Evolutionary conservation across 1,284 basidiomycete genomes (phyloP).

Genomic region (Tilletia indica): DNA sequence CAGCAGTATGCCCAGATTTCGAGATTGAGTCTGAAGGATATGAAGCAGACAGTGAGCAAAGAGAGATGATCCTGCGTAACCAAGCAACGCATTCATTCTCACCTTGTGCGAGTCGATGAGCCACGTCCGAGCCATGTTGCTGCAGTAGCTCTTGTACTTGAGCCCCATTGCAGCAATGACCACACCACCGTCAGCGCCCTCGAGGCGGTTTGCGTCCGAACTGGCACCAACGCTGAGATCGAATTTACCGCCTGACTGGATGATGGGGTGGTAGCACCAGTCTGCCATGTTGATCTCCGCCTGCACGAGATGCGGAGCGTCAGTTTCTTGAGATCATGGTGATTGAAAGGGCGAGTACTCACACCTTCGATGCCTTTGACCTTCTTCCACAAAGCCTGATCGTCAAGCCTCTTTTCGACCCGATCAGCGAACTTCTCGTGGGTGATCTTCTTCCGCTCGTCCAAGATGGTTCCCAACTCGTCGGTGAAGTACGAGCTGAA

Average conservation of each 20-base stretch:
- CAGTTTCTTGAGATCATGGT: not conserved
- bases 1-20: constrained; percentile 75
- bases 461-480: constrained; percentile 85
- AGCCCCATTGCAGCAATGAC: constrained; percentile 84
- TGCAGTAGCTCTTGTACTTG: constrained; percentile 88
- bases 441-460: constrained; percentile 82
- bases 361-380: constrained; percentile 63
- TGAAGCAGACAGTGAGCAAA: not conserved
- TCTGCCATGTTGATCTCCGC: constrained; percentile 84
- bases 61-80: not conserved
- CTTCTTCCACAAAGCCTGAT: constrained; percentile 63
- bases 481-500: constrained; percentile 81
- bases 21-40: constrained; percentile 70
- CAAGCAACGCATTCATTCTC: not conserved
- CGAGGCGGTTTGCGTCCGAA: constrained; percentile 65
- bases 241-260: constrained; percentile 88
- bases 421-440: constrained; percentile 81
- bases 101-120: constrained; percentile 84
- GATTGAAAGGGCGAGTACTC: not conserved
- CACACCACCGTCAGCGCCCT: constrained; percentile 84
- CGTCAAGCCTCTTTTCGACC: constrained; percentile 81
- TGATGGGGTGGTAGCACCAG: constrained; percentile 91
- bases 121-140: constrained; percentile 87
- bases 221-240: constrained; percentile 83
- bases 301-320: constrained; percentile 56